Percentiles rank a stretch among this genome's conserved stretches.
These are phyloP conservation scores for Rosellinia necatrix DNA, from an alignment of 2,329 filamentous ascomycete species.

Conservation along the genomic window DNA sequence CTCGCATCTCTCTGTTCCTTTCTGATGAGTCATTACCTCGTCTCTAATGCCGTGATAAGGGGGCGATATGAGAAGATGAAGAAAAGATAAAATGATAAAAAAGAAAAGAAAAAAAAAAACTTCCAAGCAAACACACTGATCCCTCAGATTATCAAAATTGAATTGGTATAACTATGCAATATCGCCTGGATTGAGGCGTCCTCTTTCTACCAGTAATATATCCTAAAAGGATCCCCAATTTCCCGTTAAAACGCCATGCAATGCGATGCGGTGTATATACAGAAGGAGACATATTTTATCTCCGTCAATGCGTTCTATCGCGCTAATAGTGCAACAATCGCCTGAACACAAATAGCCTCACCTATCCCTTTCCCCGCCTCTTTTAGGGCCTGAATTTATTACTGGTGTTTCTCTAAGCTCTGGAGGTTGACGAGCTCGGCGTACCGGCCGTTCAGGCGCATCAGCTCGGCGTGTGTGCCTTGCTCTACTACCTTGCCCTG, in stretches of 20 bases:
- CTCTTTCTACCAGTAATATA: not conserved
- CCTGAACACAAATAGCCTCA: not conserved
- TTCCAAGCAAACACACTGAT: too few species aligned
- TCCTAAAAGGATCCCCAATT: not conserved
- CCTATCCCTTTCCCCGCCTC: not conserved
- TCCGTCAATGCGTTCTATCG: too few species aligned
- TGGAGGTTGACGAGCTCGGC: conserved; percentile 80
- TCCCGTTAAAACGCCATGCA: conserved; percentile 19
- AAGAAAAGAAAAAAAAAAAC: too few species aligned
- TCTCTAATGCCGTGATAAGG: too few species aligned
- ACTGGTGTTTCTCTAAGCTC: conserved; percentile 66
- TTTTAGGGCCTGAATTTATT: conserved; percentile 3
- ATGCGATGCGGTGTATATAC: conserved; percentile 18
- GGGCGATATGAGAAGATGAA: too few species aligned
- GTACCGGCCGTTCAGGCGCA: conserved; percentile 72
- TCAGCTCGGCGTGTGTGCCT: conserved; percentile 77
- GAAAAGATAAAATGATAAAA: too few species aligned
- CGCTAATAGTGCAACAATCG: conserved; percentile 1
- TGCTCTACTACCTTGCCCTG: conserved; percentile 83
- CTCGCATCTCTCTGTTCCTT: too few species aligned
- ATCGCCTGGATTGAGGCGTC: not conserved
- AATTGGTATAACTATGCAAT: too few species aligned
- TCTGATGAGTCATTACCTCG: too few species aligned
- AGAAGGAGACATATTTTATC: not conserved
- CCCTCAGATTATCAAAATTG: too few species aligned